phyloP scores from a whole-genome alignment of 805 yeast genomes.

The Saccharomycopsis sp. region DNA sequence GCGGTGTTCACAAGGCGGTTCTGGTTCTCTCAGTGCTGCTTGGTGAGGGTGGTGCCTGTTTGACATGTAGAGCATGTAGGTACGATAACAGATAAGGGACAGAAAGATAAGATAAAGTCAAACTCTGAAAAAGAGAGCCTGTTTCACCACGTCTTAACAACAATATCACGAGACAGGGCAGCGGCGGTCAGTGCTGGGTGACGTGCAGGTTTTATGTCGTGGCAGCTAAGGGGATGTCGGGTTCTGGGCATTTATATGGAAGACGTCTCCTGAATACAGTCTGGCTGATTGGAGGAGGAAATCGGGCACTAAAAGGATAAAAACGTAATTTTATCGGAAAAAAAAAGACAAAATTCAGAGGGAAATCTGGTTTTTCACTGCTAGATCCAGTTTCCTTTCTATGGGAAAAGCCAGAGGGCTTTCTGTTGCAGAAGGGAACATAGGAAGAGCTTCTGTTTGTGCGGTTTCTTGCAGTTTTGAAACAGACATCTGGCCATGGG shows the following conservation, averaged over 20 bases:
- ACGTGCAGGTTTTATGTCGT: neutral
- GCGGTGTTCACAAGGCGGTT: neutral
- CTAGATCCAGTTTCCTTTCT: neutral
- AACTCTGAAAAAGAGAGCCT: neutral
- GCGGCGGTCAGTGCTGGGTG: neutral
- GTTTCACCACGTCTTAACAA: neutral
- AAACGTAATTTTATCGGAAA: neutral
- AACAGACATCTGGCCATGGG: too few species aligned
- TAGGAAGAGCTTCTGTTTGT: too few species aligned
- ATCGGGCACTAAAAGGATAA: neutral
- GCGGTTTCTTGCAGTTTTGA: neutral
- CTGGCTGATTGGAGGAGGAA: neutral
- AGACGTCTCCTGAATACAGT: neutral
- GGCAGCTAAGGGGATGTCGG: neutral
- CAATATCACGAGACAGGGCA: neutral
- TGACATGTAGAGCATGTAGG: neutral
- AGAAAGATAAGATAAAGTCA: neutral
- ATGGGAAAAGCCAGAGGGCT: too few species aligned
- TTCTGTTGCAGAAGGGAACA: too few species aligned
- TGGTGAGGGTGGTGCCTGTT: neutral
- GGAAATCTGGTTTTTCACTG: neutral
- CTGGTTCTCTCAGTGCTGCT: neutral
- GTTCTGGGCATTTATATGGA: neutral
- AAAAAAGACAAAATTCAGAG: neutral
- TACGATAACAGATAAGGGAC: neutral